These are phyloP conservation scores for Colletotrichum caudatum DNA, from an alignment of 2,329 filamentous ascomycete genomes.

Conservation along the genomic window DNA sequence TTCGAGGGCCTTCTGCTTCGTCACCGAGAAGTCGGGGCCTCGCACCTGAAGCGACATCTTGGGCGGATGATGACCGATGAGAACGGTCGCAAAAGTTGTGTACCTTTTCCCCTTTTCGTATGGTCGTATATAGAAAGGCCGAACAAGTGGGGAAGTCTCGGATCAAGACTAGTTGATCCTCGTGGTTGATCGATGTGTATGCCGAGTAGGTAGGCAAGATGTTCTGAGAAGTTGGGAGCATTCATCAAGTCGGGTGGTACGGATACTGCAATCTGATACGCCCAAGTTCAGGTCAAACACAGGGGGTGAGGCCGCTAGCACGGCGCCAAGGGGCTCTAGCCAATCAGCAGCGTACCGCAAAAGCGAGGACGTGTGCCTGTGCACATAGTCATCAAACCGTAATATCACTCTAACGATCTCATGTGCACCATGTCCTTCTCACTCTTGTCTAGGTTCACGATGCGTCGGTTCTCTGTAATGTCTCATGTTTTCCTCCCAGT, in stretches of 20 bases:
- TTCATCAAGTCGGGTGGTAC: conserved; percentile 19
- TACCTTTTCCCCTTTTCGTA: background rate
- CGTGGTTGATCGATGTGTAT: conserved; percentile 6
- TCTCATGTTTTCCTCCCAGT: background rate
- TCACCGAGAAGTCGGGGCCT: conserved; percentile 58
- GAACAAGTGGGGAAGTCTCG: background rate
- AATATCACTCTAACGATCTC: conserved; percentile 11
- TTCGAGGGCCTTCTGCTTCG: conserved; percentile 71
- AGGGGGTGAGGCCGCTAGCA: conserved; percentile 24
- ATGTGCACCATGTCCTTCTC: background rate
- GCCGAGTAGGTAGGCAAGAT: conserved; percentile 8
- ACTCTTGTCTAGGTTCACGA: background rate
- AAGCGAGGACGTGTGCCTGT: background rate
- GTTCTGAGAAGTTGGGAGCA: conserved; percentile 10
- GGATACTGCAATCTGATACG: conserved; percentile 32
- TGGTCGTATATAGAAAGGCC: background rate
- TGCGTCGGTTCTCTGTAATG: background rate
- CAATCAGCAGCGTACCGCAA: conserved; percentile 6
- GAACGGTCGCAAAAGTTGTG: background rate
- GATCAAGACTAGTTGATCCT: background rate
- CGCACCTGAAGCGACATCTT: conserved; percentile 58
- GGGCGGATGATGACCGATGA: conserved; percentile 16
- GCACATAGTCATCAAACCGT: background rate
- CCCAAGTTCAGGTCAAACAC: conserved; percentile 41
- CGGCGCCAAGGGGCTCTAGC: conserved; percentile 8